Evolutionary conservation across 1,139 yeast species (phyloP).

Genomic region (Pichia sp.): DNA sequence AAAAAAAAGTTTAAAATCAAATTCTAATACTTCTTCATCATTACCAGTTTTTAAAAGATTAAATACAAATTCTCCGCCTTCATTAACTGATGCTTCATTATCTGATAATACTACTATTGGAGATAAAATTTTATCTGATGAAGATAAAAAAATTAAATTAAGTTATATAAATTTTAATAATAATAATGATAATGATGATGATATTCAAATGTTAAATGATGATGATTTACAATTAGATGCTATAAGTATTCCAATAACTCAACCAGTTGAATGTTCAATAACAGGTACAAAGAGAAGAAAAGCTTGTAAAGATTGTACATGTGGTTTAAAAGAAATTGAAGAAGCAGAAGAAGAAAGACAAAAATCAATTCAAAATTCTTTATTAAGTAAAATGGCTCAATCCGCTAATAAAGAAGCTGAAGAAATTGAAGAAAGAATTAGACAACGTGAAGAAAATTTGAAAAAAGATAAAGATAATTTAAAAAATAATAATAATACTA

Average conservation of each 20-base stretch:
- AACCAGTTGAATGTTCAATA: constrained; percentile 40
- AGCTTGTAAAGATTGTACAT: constrained; percentile 96
- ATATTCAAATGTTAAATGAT: constrained; percentile 26
- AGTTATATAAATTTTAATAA: constrained; percentile 17
- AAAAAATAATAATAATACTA: constrained; percentile 7
- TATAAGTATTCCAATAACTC: constrained; percentile 25
- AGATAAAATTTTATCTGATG: constrained; percentile 30
- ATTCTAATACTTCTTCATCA: not conserved
- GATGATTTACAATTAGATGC: constrained; percentile 24
- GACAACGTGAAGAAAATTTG: constrained; percentile 26
- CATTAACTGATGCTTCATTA: constrained; percentile 42
- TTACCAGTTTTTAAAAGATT: constrained; percentile 28
- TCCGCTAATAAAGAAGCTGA: constrained; percentile 50
- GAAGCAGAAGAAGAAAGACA: constrained; percentile 49
- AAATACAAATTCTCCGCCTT: constrained; percentile 22
- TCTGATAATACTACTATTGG: constrained; percentile 30
- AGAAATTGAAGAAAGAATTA: constrained; percentile 45
- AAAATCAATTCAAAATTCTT: constrained; percentile 39
- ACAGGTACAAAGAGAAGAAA: constrained; percentile 64
- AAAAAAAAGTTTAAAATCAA: constrained; percentile 12
- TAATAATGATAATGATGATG: constrained; percentile 38
- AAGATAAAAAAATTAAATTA: constrained; percentile 40
- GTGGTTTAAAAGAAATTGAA: constrained; percentile 85
- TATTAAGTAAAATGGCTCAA: constrained; percentile 44
- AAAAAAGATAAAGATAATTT: constrained; percentile 33